These are phyloP conservation scores for Ceratobasidium sp. DNA, from an alignment of 1,284 basidiomycete genomes.

Conservation along the genomic window DNA sequence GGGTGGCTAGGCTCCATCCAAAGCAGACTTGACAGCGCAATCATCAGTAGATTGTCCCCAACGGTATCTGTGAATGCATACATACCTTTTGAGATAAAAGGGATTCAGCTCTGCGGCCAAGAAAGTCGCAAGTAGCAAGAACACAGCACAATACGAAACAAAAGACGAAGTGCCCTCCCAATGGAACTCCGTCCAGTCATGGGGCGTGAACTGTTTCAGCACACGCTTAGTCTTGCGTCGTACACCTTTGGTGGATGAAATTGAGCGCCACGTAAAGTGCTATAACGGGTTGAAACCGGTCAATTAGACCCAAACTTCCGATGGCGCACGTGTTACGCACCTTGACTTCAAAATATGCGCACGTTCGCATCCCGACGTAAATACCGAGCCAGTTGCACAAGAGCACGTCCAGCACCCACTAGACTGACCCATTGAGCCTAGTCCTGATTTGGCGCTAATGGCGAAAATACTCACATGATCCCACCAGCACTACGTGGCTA, in stretches of 20 bases:
- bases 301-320: slow-evolving; percentile 19
- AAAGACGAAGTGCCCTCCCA: slow-evolving; percentile 85
- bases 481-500: slow-evolving; percentile 77
- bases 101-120: slow-evolving; percentile 83
- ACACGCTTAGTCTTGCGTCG: slow-evolving; percentile 80
- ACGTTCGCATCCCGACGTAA: slow-evolving; percentile 82
- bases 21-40: slow-evolving; percentile 65
- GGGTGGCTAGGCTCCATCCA: slow-evolving; percentile 91
- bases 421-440: slow-evolving; percentile 42
- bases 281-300: slow-evolving; percentile 69
- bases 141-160: slow-evolving; percentile 76
- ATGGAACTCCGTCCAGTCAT: slow-evolving; percentile 86
- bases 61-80: too few species aligned
- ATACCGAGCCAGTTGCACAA: slow-evolving; percentile 88
- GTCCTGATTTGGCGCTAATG: slow-evolving; percentile 24
- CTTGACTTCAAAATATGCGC: slow-evolving; percentile 86
- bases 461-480: slow-evolving; percentile 72
- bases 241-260: slow-evolving; percentile 76
- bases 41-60: too few species aligned
- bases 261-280: slow-evolving; percentile 86
- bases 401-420: slow-evolving; percentile 87
- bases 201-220: slow-evolving; percentile 82
- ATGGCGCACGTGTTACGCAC: slow-evolving; percentile 55
- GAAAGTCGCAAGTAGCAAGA: slow-evolving; percentile 79
- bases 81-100: slow-evolving; percentile 77